These are phyloP conservation scores for Fusarium mangiferae DNA, from an alignment of 2,329 filamentous ascomycete genomes.

Conservation along the genomic window DNA sequence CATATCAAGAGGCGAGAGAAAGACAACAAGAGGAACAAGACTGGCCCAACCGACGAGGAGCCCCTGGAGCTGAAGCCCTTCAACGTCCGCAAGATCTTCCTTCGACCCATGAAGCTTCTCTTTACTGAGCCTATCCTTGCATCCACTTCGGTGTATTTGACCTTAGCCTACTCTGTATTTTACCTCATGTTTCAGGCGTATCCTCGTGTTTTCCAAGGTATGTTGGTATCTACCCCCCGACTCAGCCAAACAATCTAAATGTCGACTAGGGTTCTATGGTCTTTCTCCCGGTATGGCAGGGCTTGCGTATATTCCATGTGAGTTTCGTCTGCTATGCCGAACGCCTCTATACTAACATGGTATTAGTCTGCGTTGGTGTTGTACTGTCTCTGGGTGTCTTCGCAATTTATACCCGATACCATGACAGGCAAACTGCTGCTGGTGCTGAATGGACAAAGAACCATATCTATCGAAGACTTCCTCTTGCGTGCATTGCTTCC, in stretches of 20 bases:
- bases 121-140: slow-evolving; percentile 62
- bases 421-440: slow-evolving; percentile 38
- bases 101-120: slow-evolving; percentile 60
- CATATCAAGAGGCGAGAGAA: slow-evolving; percentile 57
- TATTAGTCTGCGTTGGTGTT: slow-evolving; percentile 41
- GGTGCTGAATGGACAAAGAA: slow-evolving; percentile 47
- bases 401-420: slow-evolving; percentile 43
- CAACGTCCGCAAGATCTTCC: slow-evolving; percentile 57
- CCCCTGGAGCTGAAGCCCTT: slow-evolving; percentile 50
- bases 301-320: slow-evolving; percentile 60
- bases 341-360: neutral
- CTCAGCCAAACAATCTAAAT: neutral
- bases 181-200: slow-evolving; percentile 65
- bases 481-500: slow-evolving; percentile 67
- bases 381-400: slow-evolving; percentile 40
- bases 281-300: slow-evolving; percentile 59
- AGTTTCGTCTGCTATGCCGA: slow-evolving; percentile 25
- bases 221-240: neutral
- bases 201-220: slow-evolving; percentile 58
- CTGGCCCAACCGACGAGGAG: slow-evolving; percentile 49
- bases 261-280: slow-evolving; percentile 48
- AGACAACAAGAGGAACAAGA: slow-evolving; percentile 58
- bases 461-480: slow-evolving; percentile 49
- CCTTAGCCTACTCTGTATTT: slow-evolving; percentile 61
- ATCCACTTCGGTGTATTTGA: slow-evolving; percentile 59